phyloP scores from a whole-genome alignment of 2,329 filamentous ascomycete genomes.

The Ambrosiella xylebori region DNA sequence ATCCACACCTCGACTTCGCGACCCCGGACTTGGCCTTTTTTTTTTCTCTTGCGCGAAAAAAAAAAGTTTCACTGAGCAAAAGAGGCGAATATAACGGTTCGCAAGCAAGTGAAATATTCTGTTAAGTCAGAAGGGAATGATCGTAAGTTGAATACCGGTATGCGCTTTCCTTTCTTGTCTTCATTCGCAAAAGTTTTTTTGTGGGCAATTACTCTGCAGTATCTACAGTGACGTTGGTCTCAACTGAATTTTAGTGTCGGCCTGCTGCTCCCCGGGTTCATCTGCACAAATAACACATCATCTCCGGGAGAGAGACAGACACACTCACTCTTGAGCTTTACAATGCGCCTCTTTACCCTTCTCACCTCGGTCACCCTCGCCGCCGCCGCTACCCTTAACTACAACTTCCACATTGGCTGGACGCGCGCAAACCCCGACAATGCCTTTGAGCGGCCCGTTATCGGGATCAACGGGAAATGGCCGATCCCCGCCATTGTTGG shows the following conservation, averaged over 20 bases:
- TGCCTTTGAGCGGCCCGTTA: constrained; percentile 42
- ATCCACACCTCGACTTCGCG: background rate
- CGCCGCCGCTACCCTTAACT: constrained; percentile 31
- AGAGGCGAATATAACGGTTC: background rate
- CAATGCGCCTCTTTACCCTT: constrained; percentile 1
- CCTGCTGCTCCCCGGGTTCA: background rate
- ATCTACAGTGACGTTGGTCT: no score
- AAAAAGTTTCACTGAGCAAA: background rate
- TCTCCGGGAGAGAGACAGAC: background rate
- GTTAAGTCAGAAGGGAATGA: no score
- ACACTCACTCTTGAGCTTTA: background rate
- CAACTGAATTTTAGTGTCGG: no score
- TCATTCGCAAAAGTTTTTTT: no score
- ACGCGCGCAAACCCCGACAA: constrained; percentile 57
- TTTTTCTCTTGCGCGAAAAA: background rate
- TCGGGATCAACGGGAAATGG: constrained; percentile 65
- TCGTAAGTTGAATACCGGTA: no score
- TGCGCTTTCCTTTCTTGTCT: no score
- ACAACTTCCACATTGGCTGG: constrained; percentile 57
- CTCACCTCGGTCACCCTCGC: constrained; percentile 16
- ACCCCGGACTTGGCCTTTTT: background rate
- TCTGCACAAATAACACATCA: background rate
- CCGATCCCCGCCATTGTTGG: constrained; percentile 51
- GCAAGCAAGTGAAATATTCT: no score
- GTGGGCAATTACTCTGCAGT: no score